phyloP scores from a whole-genome alignment of 106 monocot genomes.

The Ottelia alismoides region DNA sequence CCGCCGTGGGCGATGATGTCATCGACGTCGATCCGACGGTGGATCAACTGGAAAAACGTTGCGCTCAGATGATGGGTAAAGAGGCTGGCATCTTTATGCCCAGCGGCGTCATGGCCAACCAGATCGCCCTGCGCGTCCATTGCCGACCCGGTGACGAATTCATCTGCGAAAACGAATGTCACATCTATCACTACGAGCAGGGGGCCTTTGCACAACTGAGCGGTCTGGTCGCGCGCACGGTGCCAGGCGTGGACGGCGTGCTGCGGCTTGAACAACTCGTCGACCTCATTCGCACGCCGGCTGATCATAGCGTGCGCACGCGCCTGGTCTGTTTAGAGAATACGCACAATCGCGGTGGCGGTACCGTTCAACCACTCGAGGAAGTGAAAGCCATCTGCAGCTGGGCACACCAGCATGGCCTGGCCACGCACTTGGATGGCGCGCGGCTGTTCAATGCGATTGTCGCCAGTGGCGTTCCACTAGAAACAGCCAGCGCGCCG shows the following conservation, averaged over 20 bases:
- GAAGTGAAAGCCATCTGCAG: too few relatives aligned
- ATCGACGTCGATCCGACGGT: background rate
- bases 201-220: background rate
- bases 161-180: background rate
- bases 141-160: background rate
- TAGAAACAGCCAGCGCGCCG: too few relatives aligned
- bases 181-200: background rate
- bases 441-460: background rate
- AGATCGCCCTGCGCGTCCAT: background rate
- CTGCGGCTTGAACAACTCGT: background rate
- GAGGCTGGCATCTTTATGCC: background rate
- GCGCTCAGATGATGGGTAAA: background rate
- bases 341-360: too few relatives aligned
- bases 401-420: background rate
- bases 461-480: too few relatives aligned
- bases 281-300: background rate
- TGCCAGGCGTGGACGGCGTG: background rate
- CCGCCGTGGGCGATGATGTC: background rate
- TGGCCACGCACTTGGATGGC: background rate
- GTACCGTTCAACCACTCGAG: too few relatives aligned
- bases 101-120: background rate
- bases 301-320: background rate
- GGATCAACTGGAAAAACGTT: background rate
- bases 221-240: background rate
- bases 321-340: background rate